Evolutionary conservation across 2,329 filamentous ascomycete genomes (phyloP).

Genomic region (Botryotinia narcissicola): DNA sequence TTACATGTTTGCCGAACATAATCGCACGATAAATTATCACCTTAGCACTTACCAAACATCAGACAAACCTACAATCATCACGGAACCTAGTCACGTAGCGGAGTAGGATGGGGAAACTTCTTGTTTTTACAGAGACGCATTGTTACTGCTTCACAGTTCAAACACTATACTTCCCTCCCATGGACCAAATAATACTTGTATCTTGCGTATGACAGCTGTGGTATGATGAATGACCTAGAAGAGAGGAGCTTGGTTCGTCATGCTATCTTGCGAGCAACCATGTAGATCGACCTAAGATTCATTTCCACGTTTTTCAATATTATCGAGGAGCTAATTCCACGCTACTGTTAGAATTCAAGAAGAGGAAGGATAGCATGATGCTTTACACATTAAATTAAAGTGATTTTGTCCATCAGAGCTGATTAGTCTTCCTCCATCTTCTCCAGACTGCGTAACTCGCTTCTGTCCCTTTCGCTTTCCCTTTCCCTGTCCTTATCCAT

Average conservation of each 20-base stretch:
- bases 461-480: background rate
- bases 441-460: constrained; percentile 20
- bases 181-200: background rate
- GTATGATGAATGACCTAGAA: background rate
- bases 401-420: background rate
- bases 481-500: constrained; percentile 7
- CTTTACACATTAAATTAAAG: background rate
- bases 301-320: too few species aligned
- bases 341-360: too few species aligned
- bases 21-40: background rate
- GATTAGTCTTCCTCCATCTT: constrained; percentile 27
- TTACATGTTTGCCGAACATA: background rate
- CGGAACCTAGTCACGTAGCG: background rate
- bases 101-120: background rate
- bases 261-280: background rate
- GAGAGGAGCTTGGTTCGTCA: background rate
- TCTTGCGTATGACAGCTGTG: background rate
- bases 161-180: background rate
- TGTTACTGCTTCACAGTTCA: background rate
- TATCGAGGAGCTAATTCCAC: background rate
- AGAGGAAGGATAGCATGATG: background rate
- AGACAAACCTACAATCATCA: background rate
- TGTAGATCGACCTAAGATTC: background rate
- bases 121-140: background rate
- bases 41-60: background rate